Conservation (phyloP, 2,329 filamentous ascomycete species). For the Raffaelea arxii region DNA sequence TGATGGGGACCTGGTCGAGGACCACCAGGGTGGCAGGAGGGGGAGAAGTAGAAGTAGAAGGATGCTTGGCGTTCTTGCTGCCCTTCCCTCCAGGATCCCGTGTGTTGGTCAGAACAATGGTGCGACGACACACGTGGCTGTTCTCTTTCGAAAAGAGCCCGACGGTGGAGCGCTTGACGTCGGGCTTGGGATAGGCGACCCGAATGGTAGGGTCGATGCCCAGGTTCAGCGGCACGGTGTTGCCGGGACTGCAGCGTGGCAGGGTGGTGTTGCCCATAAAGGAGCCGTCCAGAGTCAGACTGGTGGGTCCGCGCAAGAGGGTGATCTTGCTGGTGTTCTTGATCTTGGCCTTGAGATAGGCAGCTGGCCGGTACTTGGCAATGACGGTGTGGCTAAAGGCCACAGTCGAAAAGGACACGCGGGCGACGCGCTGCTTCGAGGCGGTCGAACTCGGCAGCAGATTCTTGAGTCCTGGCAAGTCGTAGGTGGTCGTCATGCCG, state of each 20-base stretch:
- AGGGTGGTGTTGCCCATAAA: slow-evolving; percentile 50
- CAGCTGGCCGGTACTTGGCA: slow-evolving; percentile 49
- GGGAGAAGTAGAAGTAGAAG: neutral
- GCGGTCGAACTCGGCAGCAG: slow-evolving; percentile 39
- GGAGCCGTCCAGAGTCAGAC: slow-evolving; percentile 52
- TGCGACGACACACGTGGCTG: slow-evolving; percentile 38
- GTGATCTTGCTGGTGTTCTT: slow-evolving; percentile 46
- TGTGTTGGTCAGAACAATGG: slow-evolving; percentile 41
- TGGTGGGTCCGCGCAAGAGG: slow-evolving; percentile 43
- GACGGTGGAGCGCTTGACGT: slow-evolving; percentile 38
- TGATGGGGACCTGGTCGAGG: slow-evolving; percentile 52
- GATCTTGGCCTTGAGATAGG: slow-evolving; percentile 49
- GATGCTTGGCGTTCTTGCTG: too few species aligned
- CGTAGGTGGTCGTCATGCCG: slow-evolving; percentile 51
- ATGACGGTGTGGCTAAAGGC: slow-evolving; percentile 48
- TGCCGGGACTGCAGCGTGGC: slow-evolving; percentile 45
- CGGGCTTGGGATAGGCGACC: slow-evolving; percentile 46
- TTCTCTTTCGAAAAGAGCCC: slow-evolving; percentile 46
- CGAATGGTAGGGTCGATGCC: slow-evolving; percentile 50
- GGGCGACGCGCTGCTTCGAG: slow-evolving; percentile 50
- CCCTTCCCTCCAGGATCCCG: slow-evolving; percentile 19
- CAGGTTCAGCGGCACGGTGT: slow-evolving; percentile 41
- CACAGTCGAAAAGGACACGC: slow-evolving; percentile 32
- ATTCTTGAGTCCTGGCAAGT: slow-evolving; percentile 48
- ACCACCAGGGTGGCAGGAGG: slow-evolving; percentile 38